Evolutionary conservation across 2,329 filamentous ascomycete species (phyloP), one percentile per base, ranked within the genome.

Genomic region (Diaporthe vexans): DNA sequence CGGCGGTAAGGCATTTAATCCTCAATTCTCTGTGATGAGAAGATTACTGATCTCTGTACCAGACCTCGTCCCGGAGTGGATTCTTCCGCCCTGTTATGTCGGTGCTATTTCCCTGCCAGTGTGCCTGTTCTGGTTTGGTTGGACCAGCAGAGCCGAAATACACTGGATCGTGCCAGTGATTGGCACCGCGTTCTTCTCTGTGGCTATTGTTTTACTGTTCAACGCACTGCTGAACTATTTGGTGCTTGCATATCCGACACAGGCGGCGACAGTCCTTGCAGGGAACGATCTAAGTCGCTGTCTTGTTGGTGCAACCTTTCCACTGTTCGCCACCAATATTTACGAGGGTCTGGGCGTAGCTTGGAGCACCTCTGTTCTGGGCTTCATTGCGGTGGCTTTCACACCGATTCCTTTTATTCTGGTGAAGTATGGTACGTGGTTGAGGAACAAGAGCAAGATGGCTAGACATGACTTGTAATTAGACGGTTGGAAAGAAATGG

Each of bases 51-150:
- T 19, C 17, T n/a, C 2, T 3, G 10, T 15, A 33, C 11, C 11
- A 63, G 59, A 80, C 51, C 77, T 83, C 58, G 90, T 92, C 82
- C 92, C 92, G 19, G 92, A 94, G 81, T 92, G 89, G 84, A 88
- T 91, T 74, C 85, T 94, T 51, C 89, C 91, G 52, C 89, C 91
- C 63, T 84, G 86, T 15, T 87, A 89, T 58, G 79, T 86, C 35
- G 92, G 92, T 57, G 89, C 88, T 3, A 84, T 91, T 72, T 83
- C 90, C 58, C 84, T 91, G 2, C 89, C 89, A 0, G 79, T 87
- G 24, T 87, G 88, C 11, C 83, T 92, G 0, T 87, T 91, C 76
- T 86, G 87, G 81, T 91, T 91, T 78, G 90, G 90, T 43, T 91
- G 90, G 90, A 84, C 85, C 26, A 75, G 74, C 26, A 65, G 57